These are phyloP conservation scores for Guyanaporus albipodus DNA, from an alignment of 768 basidiomycete species.

Conservation along the genomic window DNA sequence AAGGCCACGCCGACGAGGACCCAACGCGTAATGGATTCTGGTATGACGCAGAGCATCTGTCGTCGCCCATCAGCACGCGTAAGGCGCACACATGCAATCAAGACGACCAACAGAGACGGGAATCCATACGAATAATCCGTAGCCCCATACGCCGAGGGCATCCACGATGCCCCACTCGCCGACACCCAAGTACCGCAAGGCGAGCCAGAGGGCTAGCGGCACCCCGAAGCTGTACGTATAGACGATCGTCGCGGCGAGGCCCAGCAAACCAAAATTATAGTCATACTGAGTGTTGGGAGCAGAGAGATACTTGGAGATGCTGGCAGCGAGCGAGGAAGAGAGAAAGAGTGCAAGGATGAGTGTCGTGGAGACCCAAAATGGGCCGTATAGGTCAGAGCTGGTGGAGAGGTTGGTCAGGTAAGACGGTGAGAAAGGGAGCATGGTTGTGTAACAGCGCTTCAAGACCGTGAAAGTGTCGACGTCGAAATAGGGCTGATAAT, in stretches of 20 bases:
- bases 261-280: conserved; percentile 84
- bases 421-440: conserved; percentile 66
- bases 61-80: background rate
- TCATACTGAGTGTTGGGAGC: conserved; percentile 51
- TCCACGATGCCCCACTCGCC: conserved; percentile 89
- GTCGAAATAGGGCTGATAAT: conserved; percentile 87
- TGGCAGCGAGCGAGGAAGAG: conserved; percentile 87
- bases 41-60: conserved; percentile 82
- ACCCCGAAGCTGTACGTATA: conserved; percentile 85
- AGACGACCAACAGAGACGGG: conserved; percentile 65
- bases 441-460: conserved; percentile 69
- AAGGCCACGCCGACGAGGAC: conserved; percentile 69
- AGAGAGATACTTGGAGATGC: conserved; percentile 84
- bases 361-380: conserved; percentile 97
- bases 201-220: conserved; percentile 81
- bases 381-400: conserved; percentile 70
- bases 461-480: conserved; percentile 79
- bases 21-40: conserved; percentile 81
- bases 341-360: conserved; percentile 91
- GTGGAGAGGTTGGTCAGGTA: conserved; percentile 61
- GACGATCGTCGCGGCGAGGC: conserved; percentile 76
- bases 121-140: conserved; percentile 83
- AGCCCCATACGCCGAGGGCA: conserved; percentile 77
- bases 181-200: conserved; percentile 80
- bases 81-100: background rate